phyloP scores from a whole-genome alignment of 768 basidiomycete genomes.

The Fistulinella prunicolor region DNA sequence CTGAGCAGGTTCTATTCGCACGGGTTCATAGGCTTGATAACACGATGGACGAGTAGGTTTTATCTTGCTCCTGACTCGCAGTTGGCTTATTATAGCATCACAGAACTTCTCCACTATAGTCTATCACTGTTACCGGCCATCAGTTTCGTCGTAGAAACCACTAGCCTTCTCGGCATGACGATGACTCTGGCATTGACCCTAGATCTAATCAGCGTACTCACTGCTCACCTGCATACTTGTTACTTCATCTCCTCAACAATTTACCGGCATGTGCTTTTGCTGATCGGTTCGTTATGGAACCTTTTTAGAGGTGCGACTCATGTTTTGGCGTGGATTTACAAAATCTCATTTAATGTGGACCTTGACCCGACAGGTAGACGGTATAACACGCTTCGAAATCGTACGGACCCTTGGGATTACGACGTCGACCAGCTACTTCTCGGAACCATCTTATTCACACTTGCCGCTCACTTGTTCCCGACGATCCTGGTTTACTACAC shows the following conservation, averaged over 20 bases:
- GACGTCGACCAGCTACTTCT: slow-evolving; percentile 93
- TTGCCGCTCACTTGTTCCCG: slow-evolving; percentile 77
- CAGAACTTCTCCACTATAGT: slow-evolving; percentile 22
- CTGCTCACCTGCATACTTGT: slow-evolving; percentile 68
- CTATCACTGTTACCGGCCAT: slow-evolving; percentile 22
- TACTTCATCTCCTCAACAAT: slow-evolving; percentile 61
- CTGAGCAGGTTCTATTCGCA: slow-evolving; percentile 84
- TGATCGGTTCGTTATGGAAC: slow-evolving; percentile 74
- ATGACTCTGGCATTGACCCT: slow-evolving; percentile 61
- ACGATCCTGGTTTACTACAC: slow-evolving; percentile 86
- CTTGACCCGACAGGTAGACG: slow-evolving; percentile 63
- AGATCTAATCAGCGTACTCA: slow-evolving; percentile 65
- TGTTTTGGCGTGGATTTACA: background rate
- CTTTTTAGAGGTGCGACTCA: slow-evolving; percentile 73
- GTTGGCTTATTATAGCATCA: slow-evolving; percentile 3
- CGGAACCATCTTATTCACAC: slow-evolving; percentile 85
- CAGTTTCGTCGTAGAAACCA: slow-evolving; percentile 34
- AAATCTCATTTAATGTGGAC: background rate
- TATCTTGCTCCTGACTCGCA: background rate
- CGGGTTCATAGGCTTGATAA: slow-evolving; percentile 61
- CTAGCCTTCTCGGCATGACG: slow-evolving; percentile 51
- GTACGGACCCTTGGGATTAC: slow-evolving; percentile 90
- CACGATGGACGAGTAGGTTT: slow-evolving; percentile 69
- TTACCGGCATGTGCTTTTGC: slow-evolving; percentile 58
- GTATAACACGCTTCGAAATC: slow-evolving; percentile 79